These are phyloP conservation scores for Ceratobasidium papillatum DNA, from an alignment of 1,284 basidiomycete genomes.

Conservation along the genomic window DNA sequence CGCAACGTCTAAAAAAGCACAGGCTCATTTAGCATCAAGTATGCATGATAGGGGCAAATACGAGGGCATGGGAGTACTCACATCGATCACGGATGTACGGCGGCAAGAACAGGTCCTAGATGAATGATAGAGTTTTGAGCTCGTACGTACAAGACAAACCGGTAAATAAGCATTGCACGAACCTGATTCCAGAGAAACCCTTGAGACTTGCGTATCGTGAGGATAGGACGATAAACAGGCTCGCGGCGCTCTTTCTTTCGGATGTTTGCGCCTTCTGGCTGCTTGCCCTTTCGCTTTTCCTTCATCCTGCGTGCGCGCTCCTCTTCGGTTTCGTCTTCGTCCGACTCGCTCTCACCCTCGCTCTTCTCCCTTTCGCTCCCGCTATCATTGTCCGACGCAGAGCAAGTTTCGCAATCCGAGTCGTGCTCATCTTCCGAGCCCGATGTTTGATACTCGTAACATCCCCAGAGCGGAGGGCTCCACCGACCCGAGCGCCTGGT, in stretches of 20 bases:
- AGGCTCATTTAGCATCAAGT: conserved; percentile 44
- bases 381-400: conserved; percentile 50
- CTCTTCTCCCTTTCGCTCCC: conserved; percentile 44
- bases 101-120: conserved; percentile 79
- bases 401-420: conserved; percentile 31
- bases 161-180: conserved; percentile 46
- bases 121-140: conserved; percentile 10
- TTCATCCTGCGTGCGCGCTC: conserved; percentile 54
- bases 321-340: conserved; percentile 46
- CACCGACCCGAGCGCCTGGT: conserved; percentile 27
- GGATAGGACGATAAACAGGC: conserved; percentile 68
- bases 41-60: conserved; percentile 42
- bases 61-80: conserved; percentile 55
- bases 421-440: conserved; percentile 24
- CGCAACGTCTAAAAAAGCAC: conserved; percentile 66
- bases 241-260: conserved; percentile 44
- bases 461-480: conserved; percentile 37
- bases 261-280: conserved; percentile 53
- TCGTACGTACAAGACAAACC: not conserved
- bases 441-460: conserved; percentile 35
- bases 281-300: conserved; percentile 63
- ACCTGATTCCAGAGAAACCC: conserved; percentile 91
- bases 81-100: conserved; percentile 88
- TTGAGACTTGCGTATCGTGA: conserved; percentile 83
- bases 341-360: conserved; percentile 43